These are phyloP conservation scores for Trichoderma cornu-damae DNA, from an alignment of 2,329 filamentous ascomycete genomes.

Conservation along the genomic window DNA sequence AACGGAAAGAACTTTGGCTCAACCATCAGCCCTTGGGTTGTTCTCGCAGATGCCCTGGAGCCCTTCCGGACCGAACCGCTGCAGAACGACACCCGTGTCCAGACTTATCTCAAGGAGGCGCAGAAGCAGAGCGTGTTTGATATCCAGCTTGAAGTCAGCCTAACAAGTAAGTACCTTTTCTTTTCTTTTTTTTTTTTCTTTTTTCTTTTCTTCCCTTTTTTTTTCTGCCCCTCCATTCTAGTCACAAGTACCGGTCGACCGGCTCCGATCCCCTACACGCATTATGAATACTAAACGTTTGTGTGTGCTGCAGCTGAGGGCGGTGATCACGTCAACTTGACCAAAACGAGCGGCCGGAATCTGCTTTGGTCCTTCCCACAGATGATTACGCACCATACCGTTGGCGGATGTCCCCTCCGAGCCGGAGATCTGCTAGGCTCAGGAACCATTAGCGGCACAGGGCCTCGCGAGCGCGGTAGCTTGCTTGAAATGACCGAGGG, in stretches of 20 bases:
- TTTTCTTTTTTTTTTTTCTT: no score
- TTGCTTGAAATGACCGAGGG: conserved; percentile 67
- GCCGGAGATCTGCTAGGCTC: conserved; percentile 72
- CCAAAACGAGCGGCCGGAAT: conserved; percentile 34
- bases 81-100: conserved; percentile 34
- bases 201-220: no score
- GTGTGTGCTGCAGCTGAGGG: conserved; percentile 25
- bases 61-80: conserved; percentile 24
- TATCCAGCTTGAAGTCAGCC: conserved; percentile 37
- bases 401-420: conserved; percentile 69
- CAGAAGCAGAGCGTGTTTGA: conserved; percentile 33
- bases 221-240: no score
- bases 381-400: conserved; percentile 76
- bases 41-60: conserved; percentile 54
- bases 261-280: background rate
- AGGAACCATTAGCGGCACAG: conserved; percentile 67
- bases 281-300: background rate
- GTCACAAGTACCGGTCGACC: no score
- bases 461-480: conserved; percentile 60
- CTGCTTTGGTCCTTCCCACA: conserved; percentile 78
- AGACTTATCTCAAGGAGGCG: conserved; percentile 52
- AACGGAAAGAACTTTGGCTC: conserved; percentile 59
- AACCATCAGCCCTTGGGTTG: conserved; percentile 57
- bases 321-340: conserved; percentile 32
- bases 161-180: conserved; percentile 33